phyloP scores from a whole-genome alignment of 2,329 filamentous ascomycete species.

The Ophiosphaerella korrae region DNA sequence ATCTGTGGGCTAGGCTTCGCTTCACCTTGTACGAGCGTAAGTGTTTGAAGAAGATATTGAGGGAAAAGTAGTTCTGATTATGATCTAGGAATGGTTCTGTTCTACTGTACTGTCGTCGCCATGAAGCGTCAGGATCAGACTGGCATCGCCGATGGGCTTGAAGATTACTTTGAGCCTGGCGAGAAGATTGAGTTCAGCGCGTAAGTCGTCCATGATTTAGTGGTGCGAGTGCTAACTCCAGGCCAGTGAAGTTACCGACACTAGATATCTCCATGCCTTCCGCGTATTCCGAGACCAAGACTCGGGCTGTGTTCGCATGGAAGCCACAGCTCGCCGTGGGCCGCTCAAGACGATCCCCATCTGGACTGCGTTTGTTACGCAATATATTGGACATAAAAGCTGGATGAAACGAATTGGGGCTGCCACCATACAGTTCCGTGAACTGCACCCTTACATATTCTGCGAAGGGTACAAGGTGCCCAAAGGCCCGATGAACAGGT shows the following conservation, averaged over 20 bases:
- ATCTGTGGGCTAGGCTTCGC: slow-evolving; percentile 60
- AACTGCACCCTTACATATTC: slow-evolving; percentile 60
- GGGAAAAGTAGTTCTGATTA: neutral
- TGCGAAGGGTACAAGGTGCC: slow-evolving; percentile 54
- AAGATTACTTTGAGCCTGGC: slow-evolving; percentile 56
- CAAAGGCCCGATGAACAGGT: slow-evolving; percentile 35
- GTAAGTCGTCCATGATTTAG: slow-evolving; percentile 37
- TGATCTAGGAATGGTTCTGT: slow-evolving; percentile 58
- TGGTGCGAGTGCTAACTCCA: slow-evolving; percentile 11
- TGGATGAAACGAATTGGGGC: slow-evolving; percentile 55
- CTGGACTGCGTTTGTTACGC: slow-evolving; percentile 58
- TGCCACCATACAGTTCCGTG: slow-evolving; percentile 55
- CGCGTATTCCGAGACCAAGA: slow-evolving; percentile 59
- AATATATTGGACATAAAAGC: slow-evolving; percentile 51
- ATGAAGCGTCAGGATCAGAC: slow-evolving; percentile 62
- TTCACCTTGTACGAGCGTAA: slow-evolving; percentile 62
- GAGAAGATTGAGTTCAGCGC: slow-evolving; percentile 56
- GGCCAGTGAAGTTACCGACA: slow-evolving; percentile 58
- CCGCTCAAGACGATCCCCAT: slow-evolving; percentile 61
- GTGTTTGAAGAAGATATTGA: slow-evolving; percentile 3
- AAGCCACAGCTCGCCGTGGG: slow-evolving; percentile 61
- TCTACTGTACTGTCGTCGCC: slow-evolving; percentile 62
- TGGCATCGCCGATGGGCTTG: slow-evolving; percentile 47
- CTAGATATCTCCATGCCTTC: slow-evolving; percentile 58
- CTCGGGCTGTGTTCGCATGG: slow-evolving; percentile 60